Conservation (phyloP, 148 eudicot genomes). For the Rhododendron mucronatum region DNA sequence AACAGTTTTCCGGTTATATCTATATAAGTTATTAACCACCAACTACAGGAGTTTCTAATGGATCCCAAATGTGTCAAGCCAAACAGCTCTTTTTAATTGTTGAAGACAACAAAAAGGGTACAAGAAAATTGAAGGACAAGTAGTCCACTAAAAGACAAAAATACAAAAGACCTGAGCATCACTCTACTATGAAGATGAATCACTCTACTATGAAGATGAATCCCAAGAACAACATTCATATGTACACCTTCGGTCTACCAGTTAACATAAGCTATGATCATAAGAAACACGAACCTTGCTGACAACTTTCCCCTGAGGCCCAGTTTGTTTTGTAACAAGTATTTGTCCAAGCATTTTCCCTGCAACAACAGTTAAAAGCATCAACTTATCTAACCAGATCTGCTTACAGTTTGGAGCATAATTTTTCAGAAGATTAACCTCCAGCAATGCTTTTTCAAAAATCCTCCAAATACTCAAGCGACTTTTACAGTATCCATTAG, state of each 20-base stretch:
- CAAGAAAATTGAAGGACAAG: not conserved
- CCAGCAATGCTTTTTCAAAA: not conserved
- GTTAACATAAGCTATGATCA: not conserved
- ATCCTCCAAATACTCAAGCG: too few species aligned
- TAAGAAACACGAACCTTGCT: conserved; percentile 56
- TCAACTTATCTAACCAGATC: not conserved
- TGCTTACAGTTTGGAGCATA: not conserved
- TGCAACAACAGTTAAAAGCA: conserved; percentile 19
- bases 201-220: not conserved
- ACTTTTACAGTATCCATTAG: not conserved
- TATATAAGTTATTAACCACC: not conserved
- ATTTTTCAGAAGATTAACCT: not conserved
- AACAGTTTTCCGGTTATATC: not conserved
- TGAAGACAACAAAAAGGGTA: not conserved
- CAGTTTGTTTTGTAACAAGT: conserved; percentile 94
- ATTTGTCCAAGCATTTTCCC: conserved; percentile 96
- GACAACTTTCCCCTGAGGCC: conserved; percentile 85
- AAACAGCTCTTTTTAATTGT: not conserved
- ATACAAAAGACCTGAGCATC: not conserved
- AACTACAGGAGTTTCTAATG: not conserved
- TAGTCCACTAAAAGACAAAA: not conserved
- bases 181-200: not conserved
- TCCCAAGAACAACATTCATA: not conserved
- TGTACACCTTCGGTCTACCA: not conserved
- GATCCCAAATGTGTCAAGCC: not conserved